Percentiles rank a stretch among this genome's conserved stretches.
These are phyloP conservation scores for Daldinia concentrica DNA, from an alignment of 495 filamentous ascomycete genomes.

Conservation along the genomic window DNA sequence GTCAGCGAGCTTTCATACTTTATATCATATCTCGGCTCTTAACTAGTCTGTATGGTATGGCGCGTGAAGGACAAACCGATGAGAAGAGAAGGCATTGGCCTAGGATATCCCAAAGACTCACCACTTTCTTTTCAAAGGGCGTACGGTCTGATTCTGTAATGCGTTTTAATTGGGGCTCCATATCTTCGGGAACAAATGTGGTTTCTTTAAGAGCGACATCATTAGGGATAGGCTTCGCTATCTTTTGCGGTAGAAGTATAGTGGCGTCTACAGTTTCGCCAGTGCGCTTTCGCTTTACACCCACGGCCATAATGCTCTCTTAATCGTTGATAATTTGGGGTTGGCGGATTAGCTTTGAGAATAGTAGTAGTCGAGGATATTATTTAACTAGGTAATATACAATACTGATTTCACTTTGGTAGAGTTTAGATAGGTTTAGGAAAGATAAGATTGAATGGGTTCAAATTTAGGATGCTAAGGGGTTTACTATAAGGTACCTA, in stretches of 20 bases:
- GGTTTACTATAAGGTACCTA: background rate
- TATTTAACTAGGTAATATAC: too few species aligned
- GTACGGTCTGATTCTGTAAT: conserved; percentile 58
- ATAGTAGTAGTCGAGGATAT: background rate
- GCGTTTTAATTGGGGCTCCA: conserved; percentile 44
- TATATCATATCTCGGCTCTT: background rate
- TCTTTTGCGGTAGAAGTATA: conserved; percentile 3
- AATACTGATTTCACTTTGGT: background rate
- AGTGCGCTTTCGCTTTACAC: conserved; percentile 37
- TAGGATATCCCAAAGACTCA: conserved; percentile 12
- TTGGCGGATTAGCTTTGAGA: background rate
- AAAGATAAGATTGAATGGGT: too few species aligned
- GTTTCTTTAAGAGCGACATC: conserved; percentile 7
- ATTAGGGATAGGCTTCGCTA: conserved; percentile 3
- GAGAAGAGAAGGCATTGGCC: background rate
- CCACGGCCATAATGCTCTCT: conserved; percentile 27
- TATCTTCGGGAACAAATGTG: conserved; percentile 36
- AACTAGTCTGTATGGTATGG: background rate
- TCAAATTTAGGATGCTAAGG: too few species aligned
- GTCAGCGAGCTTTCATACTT: background rate
- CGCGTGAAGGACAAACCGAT: background rate
- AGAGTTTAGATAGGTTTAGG: background rate
- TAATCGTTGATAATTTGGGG: background rate
- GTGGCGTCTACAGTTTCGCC: conserved; percentile 11
- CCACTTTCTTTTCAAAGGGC: conserved; percentile 64